Evolutionary conservation across 2,329 filamentous ascomycete species (phyloP), one percentile per base, ranked within the genome.

Genomic region (Xylaria sp.): DNA sequence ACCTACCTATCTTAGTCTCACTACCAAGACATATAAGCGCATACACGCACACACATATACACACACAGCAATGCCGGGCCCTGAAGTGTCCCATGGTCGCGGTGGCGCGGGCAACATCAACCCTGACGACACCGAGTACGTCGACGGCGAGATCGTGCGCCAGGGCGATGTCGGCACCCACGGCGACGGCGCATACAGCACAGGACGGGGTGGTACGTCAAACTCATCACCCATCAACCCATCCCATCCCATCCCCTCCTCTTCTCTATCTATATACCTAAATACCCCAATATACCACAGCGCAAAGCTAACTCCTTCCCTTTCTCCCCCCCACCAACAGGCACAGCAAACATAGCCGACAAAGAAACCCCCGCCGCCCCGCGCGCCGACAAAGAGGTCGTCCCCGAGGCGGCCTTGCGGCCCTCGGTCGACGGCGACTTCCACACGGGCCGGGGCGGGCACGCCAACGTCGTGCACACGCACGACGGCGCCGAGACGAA

Each of bases 91-190:
- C 15, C 85, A 87, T 77, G 85, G 85, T 69, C 83, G 85, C 66
- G 85, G 85, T 63, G 85, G 85, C 69, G 84, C 83, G 19, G 86
- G 87, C 70, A 89, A 89, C 75, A 87, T 89, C 75, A 81, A 79
- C 66, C 74, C 77, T 35, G 86, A 89, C 72, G 74, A 82, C 64
- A 88, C 85, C 38, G 71, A 81, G 68, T 89, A 89, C 72, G 81
- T 82, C 65, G 87, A 89, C 67, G 87, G 86, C 69, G 84, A 86
- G 66, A 84, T 89, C 56, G 84, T 85, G 59, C 84, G 86, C 50
- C 72, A 80, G 45, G 85, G 84, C 52, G 72, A 77, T 3, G 78
- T 80, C 72, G 84, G 84, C 66, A 84, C 82, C 73, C 84, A 87
- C 69, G 80, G 80, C 23, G 84, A 87, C 66, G 85, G 85, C 68